A percentile compares a stretch with the other conserved stretches of the same genome.
Evolutionary conservation across 2,329 filamentous ascomycete species (phyloP).

Genomic region (Cladosporium sp.): DNA sequence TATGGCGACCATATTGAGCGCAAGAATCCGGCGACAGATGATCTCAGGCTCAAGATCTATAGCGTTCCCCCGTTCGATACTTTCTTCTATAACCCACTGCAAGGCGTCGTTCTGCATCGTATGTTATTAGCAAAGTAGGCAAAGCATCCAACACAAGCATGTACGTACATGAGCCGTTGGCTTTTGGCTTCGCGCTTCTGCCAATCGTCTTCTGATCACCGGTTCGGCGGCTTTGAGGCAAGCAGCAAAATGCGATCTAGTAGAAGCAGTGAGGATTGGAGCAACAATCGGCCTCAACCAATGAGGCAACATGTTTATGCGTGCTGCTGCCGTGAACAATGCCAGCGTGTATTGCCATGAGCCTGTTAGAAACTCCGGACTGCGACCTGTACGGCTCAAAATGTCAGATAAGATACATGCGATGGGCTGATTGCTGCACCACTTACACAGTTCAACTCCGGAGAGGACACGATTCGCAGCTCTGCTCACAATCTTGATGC

Average conservation of each 20-base stretch:
- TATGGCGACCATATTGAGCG: slow-evolving; percentile 32
- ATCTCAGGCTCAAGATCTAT: slow-evolving; percentile 24
- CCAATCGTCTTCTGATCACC: slow-evolving; percentile 24
- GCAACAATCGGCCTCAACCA: slow-evolving; percentile 25
- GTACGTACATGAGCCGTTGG: too few relatives aligned
- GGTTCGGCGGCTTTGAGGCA: slow-evolving; percentile 22
- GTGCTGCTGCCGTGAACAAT: slow-evolving; percentile 26
- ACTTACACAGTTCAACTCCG: slow-evolving; percentile 26
- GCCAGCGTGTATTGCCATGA: slow-evolving; percentile 27
- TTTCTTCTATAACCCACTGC: slow-evolving; percentile 29
- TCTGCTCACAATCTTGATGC: slow-evolving; percentile 30
- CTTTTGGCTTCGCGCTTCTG: too few relatives aligned
- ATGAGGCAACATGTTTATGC: slow-evolving; percentile 26
- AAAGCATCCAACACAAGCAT: too few relatives aligned
- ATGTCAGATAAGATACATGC: too few relatives aligned
- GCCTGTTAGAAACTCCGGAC: slow-evolving; percentile 25
- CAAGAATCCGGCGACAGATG: slow-evolving; percentile 27
- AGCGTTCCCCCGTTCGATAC: slow-evolving; percentile 13
- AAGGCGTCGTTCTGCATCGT: slow-evolving; percentile 26
- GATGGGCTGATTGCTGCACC: too few relatives aligned
- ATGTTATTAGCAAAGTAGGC: too few relatives aligned
- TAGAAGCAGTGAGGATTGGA: neutral
- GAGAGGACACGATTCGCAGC: slow-evolving; percentile 31
- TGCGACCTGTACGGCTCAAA: too few relatives aligned
- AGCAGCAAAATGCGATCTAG: too few relatives aligned